These are phyloP conservation scores for Kandelia obovata DNA, from an alignment of 345 rosid genomes.

Conservation along the genomic window DNA sequence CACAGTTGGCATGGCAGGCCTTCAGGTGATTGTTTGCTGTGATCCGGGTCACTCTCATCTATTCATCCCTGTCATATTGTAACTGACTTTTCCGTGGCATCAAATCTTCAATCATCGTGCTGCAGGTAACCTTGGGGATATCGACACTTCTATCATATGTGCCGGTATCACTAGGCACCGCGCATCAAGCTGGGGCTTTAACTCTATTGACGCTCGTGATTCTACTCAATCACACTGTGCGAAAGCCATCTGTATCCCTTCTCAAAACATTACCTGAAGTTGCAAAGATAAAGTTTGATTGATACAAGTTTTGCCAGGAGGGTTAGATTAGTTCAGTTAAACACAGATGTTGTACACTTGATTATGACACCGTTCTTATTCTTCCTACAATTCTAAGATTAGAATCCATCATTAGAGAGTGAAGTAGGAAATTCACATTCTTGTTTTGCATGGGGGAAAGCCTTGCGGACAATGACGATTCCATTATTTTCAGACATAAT, in stretches of 20 bases:
- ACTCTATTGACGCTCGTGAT: constrained; percentile 75
- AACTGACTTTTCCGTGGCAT: not conserved
- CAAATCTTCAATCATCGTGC: not conserved
- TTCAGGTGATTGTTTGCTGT: constrained; percentile 51
- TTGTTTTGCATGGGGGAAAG: no score
- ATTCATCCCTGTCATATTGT: not conserved
- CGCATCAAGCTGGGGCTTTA: constrained; percentile 85
- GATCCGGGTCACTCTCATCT: not conserved
- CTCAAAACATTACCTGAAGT: constrained; percentile 76
- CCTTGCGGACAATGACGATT: no score
- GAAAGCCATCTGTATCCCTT: constrained; percentile 70
- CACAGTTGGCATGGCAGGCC: constrained; percentile 72
- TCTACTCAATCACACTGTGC: constrained; percentile 71
- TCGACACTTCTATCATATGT: constrained; percentile 86
- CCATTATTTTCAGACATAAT: no score
- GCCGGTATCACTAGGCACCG: constrained; percentile 74
- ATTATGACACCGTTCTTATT: not conserved
- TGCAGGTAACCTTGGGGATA: constrained; percentile 76
- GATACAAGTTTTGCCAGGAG: not conserved
- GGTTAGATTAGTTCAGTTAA: not conserved
- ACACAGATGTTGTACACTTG: not conserved
- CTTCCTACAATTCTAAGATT: not conserved
- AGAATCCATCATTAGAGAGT: not conserved
- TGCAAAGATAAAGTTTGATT: constrained; percentile 31
- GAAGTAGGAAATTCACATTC: not conserved